Evolutionary conservation across 2,329 filamentous ascomycete species (phyloP), one percentile per base, ranked within the genome.

Genomic region (Elsinoe fawcettii): DNA sequence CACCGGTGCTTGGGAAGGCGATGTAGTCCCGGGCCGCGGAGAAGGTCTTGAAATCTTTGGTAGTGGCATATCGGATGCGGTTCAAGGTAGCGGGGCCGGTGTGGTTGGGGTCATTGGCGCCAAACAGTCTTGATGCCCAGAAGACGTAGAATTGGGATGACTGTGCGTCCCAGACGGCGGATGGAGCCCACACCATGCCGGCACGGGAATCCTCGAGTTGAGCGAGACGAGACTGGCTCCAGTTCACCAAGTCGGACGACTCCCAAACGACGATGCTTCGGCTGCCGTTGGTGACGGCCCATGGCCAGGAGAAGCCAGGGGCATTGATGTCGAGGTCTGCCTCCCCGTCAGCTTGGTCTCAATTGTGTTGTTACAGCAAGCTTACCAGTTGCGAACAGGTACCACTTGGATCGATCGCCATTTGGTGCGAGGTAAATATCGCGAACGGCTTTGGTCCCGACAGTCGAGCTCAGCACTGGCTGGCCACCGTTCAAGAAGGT

Each of bases 161-260:
- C 1, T 68, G 66, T 0, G 71, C 68, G 60, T 82, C 78, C 74
- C 75, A 82, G 49, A 81, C 75, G 0, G 79, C 79, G 47, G 78
- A 76, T 0, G 80, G 80, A 0, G 79, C 80, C 80, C 80, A 82
- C 0, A 80, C 77, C 79, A 81, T 82, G 2, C 79, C 80, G 0
- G 78, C 80, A 3, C 72, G 76, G 11, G 66, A 65, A 57, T 79
- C 74, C 61, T 81, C 78, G 16, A 53, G 49, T 5, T 36, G 49
- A 16, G 78, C 73, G 1, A 82, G 69, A 4, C 77, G 67, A 63
- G 81, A 77, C 11, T 69, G 67, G 9, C 63, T 70, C 75, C 77
- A 81, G 59, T 73, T 77, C 7, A 78, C 64, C 3, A 81, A 66
- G 55, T 81, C 76, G 0, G 72, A 75, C 60, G 71, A 77, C 62